Evolutionary conservation across 2,329 filamentous ascomycete species (phyloP).

Genomic region (Exophiala lecanii-corni): DNA sequence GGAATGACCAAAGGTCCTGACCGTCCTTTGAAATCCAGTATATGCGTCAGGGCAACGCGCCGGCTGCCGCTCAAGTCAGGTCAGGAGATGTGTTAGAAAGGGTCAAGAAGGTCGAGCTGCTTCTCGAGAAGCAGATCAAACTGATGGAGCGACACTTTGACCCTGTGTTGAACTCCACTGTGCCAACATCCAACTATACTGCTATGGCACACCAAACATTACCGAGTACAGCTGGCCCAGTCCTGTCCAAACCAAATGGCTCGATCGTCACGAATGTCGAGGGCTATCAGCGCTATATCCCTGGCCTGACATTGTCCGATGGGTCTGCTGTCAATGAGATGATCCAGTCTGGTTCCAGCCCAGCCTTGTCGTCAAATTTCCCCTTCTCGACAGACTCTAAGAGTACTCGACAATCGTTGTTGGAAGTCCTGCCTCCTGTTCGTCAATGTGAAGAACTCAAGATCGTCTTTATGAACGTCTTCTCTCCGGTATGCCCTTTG

Average conservation of each 20-base stretch:
- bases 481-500: slow-evolving; percentile 39
- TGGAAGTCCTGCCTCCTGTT: slow-evolving; percentile 33
- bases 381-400: slow-evolving; percentile 30
- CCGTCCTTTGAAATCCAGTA: too few relatives aligned
- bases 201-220: slow-evolving; percentile 27
- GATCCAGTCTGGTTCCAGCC: slow-evolving; percentile 9
- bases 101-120: slow-evolving; percentile 34
- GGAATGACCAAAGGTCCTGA: too few relatives aligned
- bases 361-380: slow-evolving; percentile 20
- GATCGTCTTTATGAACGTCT: slow-evolving; percentile 35
- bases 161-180: too few relatives aligned
- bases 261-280: slow-evolving; percentile 28
- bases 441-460: slow-evolving; percentile 36
- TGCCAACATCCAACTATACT: slow-evolving; percentile 18
- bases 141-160: too few relatives aligned
- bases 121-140: slow-evolving; percentile 33
- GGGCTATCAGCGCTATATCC: slow-evolving; percentile 29
- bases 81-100: slow-evolving; percentile 33
- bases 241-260: slow-evolving; percentile 26
- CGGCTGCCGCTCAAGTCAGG: too few relatives aligned
- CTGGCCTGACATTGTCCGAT: slow-evolving; percentile 30
- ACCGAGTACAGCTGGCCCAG: slow-evolving; percentile 28
- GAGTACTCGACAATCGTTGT: slow-evolving; percentile 29
- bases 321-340: slow-evolving; percentile 10
- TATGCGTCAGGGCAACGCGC: slow-evolving; percentile 31